phyloP scores from a whole-genome alignment of 2,329 filamentous ascomycete species.

The Madurella fahalii region DNA sequence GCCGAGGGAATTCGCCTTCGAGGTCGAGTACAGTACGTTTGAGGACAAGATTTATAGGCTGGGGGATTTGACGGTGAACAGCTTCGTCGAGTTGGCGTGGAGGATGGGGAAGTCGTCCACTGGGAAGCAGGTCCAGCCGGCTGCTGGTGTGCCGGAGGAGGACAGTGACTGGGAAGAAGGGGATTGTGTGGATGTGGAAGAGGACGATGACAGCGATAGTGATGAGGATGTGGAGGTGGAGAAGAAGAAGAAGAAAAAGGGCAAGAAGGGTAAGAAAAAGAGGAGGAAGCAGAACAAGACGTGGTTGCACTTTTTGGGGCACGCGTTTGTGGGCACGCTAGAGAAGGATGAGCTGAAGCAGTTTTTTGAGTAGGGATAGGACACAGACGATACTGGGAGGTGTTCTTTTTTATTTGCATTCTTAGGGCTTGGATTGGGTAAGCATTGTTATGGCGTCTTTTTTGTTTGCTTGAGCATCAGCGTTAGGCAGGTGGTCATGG shows the following conservation, averaged over 20 bases:
- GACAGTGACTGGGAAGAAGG: slow-evolving; percentile 28
- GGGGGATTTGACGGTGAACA: slow-evolving; percentile 78
- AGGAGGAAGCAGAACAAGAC: slow-evolving; percentile 58
- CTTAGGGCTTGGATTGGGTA: not conserved
- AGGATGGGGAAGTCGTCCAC: slow-evolving; percentile 47
- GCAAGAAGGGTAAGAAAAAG: slow-evolving; percentile 47
- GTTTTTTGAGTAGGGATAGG: slow-evolving; percentile 11
- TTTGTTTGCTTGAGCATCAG: not conserved
- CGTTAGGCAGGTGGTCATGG: not conserved
- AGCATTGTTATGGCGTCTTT: not conserved
- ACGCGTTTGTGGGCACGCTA: slow-evolving; percentile 76
- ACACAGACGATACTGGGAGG: not conserved
- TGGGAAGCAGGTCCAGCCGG: slow-evolving; percentile 43
- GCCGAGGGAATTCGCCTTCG: slow-evolving; percentile 64
- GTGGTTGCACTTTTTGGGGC: slow-evolving; percentile 72
- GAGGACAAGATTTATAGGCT: slow-evolving; percentile 71
- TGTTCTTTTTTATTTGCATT: not conserved
- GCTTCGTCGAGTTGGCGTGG: slow-evolving; percentile 73
- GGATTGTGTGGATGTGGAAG: slow-evolving; percentile 21
- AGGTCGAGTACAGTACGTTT: slow-evolving; percentile 83
- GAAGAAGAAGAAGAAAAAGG: slow-evolving; percentile 39
- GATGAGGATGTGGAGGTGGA: slow-evolving; percentile 31
- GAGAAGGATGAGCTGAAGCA: slow-evolving; percentile 60
- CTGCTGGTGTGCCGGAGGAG: slow-evolving; percentile 8
- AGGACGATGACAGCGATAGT: slow-evolving; percentile 26